Evolutionary conservation across 345 rosid species (phyloP), one percentile per base, ranked within the genome.

Genomic region (Anacardium occidentale): DNA sequence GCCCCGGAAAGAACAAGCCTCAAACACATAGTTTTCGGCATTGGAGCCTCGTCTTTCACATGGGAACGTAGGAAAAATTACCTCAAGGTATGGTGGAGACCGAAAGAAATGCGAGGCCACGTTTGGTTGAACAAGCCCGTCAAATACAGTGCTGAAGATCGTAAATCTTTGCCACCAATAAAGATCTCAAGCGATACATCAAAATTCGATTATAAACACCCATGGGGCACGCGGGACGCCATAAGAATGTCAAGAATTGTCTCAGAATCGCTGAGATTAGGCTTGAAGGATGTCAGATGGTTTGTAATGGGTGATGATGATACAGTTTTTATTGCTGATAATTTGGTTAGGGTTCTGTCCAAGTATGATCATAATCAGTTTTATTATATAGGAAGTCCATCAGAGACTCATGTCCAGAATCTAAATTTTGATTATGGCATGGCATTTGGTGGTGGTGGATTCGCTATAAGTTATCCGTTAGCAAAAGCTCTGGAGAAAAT

Each of bases 361-460:
- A 93, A 88, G 26, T 87, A 89, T 61, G 94, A 93, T n/a, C 91
- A 93, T 29, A 75, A 77, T 2, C 85, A 86, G 73, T 82, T 68
- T 32, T 88, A 90, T 73, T 93, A 91, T 68, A 84, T 91, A 3
- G 97, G 97, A 53, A 80, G 88, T 59, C 72, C 85, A 0, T 90
- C 97, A n/a, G 94, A 93, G 81, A 87, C 89, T 75, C 97, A 93
- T 60, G 40, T 81, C 17, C 98, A 93, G 83, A 91, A 91, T 71
- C 64, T 91, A 1, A 67, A 74, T 13, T 93, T 91, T 70, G 85
- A 88, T 0, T 88, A 87, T 47, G 86, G 83, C 4, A 93, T 93
- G 97, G 96, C 90, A 17, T 93, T 83, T 29, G 97, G 98, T 10
- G 98, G 98, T 15, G 98, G 97, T n/a, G 96, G 97, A 5, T 91